phyloP scores from a whole-genome alignment of 306 rosid genomes.

The Urtica urens region DNA sequence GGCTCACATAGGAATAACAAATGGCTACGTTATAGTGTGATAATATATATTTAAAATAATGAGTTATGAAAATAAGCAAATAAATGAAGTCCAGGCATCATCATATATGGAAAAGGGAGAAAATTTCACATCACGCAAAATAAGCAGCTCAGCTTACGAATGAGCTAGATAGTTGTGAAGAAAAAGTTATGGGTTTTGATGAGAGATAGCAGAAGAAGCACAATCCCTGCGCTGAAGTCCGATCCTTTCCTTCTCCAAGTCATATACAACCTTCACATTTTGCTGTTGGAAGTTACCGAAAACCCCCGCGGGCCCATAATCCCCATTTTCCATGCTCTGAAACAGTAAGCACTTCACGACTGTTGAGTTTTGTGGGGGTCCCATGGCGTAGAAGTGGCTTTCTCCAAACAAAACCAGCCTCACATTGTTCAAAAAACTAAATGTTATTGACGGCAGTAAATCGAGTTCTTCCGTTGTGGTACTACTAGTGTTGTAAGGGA shows the following conservation, averaged over 20 bases:
- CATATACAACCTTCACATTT: slow-evolving; percentile 45
- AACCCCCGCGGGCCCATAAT: slow-evolving; percentile 40
- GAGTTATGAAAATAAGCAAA: too few relatives aligned
- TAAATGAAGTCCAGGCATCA: too few relatives aligned
- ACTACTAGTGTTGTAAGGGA: slow-evolving; percentile 13
- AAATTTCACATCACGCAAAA: background rate
- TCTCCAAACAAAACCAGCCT: slow-evolving; percentile 29
- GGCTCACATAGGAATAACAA: too few relatives aligned
- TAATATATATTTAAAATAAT: too few relatives aligned
- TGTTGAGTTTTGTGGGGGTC: slow-evolving; percentile 31
- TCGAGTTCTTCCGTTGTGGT: background rate
- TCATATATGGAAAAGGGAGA: too few relatives aligned
- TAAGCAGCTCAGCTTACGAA: background rate
- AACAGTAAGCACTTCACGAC: slow-evolving; percentile 38
- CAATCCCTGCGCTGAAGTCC: slow-evolving; percentile 41
- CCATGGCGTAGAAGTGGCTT: slow-evolving; percentile 42
- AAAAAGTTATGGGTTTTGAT: background rate
- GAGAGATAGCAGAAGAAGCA: slow-evolving; percentile 31
- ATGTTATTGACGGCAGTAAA: slow-evolving; percentile 29
- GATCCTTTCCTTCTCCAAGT: slow-evolving; percentile 35
- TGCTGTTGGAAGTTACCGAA: slow-evolving; percentile 53
- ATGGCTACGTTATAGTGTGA: too few relatives aligned
- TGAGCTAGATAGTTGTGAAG: background rate
- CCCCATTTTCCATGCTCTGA: slow-evolving; percentile 33
- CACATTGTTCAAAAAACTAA: slow-evolving; percentile 36